Evolutionary conservation across 495 filamentous ascomycete species (phyloP).

Genomic region (Penicillium flavigenum): DNA sequence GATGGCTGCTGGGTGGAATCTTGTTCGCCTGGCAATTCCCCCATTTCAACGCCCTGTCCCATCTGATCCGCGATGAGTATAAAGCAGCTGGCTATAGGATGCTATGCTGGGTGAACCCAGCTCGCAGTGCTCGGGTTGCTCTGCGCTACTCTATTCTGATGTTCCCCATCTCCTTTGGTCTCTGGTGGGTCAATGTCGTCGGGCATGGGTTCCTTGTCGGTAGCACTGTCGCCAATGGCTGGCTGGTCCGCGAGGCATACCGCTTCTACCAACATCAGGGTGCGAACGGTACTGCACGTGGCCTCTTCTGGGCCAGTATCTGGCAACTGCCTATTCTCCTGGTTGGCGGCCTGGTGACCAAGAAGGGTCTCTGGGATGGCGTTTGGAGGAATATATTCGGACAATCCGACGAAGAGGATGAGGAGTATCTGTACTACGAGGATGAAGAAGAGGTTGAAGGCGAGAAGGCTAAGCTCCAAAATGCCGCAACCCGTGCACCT

Average conservation of each 20-base stretch:
- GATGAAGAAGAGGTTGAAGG: constrained; percentile 32
- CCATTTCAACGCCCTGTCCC: constrained; percentile 92
- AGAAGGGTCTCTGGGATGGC: constrained; percentile 90
- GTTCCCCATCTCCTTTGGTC: constrained; percentile 80
- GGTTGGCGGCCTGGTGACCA: constrained; percentile 87
- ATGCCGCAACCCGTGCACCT: background rate
- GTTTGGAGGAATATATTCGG: constrained; percentile 71
- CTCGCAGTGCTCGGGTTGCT: constrained; percentile 78
- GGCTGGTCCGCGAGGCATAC: constrained; percentile 80
- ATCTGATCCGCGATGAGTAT: constrained; percentile 87
- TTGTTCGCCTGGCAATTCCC: constrained; percentile 98
- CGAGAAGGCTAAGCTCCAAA: background rate
- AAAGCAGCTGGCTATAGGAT: constrained; percentile 83
- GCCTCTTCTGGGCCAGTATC: constrained; percentile 94
- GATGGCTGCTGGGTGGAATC: constrained; percentile 82
- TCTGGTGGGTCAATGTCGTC: constrained; percentile 82
- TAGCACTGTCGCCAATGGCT: constrained; percentile 78
- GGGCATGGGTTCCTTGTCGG: constrained; percentile 82
- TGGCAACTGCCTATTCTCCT: constrained; percentile 94
- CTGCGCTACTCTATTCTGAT: constrained; percentile 83
- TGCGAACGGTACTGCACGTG: constrained; percentile 74
- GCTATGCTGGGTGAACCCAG: constrained; percentile 86
- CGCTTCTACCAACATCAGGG: constrained; percentile 79
- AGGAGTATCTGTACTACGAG: constrained; percentile 43
- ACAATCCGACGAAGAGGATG: constrained; percentile 44